Evolutionary conservation across 2,329 filamentous ascomycete species (phyloP).

Genomic region (Westerdykella sp.): DNA sequence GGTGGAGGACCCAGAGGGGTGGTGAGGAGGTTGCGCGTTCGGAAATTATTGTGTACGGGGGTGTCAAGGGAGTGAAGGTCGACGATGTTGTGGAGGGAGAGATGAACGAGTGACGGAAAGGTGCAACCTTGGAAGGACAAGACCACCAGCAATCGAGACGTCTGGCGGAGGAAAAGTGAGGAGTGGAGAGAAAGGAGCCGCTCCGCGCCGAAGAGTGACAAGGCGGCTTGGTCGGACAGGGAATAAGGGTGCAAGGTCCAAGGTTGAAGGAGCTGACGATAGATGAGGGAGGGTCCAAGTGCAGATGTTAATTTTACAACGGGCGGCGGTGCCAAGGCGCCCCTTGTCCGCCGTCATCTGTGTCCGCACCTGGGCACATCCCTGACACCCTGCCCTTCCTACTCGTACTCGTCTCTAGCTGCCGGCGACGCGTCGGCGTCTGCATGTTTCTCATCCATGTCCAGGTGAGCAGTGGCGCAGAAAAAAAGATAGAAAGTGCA

Average conservation of each 20-base stretch:
- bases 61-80: neutral
- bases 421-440: neutral
- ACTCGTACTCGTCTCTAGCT: neutral
- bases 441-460: neutral
- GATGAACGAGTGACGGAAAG: slow-evolving; percentile 2
- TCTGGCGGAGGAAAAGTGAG: slow-evolving; percentile 1
- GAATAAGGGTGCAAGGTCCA: neutral
- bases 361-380: too few species aligned
- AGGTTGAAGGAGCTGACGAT: neutral
- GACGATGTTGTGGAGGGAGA: neutral
- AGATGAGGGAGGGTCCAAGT: slow-evolving; percentile 3
- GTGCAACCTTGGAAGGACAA: neutral
- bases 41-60: neutral
- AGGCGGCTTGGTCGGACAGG: neutral
- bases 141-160: neutral
- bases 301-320: slow-evolving; percentile 24
- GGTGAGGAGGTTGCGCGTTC: slow-evolving; percentile 1
- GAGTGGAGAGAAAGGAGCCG: neutral
- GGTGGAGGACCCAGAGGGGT: slow-evolving; percentile 21
- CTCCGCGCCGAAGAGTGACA: neutral
- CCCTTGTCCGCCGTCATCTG: slow-evolving; percentile 12
- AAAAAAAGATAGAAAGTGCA: too few species aligned
- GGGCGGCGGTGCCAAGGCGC: slow-evolving; percentile 17
- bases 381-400: neutral
- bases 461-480: too few species aligned